These are phyloP conservation scores for Fennellomyces sp. DNA, from an alignment of 371 early-diverging fungal genomes.

Conservation along the genomic window DNA sequence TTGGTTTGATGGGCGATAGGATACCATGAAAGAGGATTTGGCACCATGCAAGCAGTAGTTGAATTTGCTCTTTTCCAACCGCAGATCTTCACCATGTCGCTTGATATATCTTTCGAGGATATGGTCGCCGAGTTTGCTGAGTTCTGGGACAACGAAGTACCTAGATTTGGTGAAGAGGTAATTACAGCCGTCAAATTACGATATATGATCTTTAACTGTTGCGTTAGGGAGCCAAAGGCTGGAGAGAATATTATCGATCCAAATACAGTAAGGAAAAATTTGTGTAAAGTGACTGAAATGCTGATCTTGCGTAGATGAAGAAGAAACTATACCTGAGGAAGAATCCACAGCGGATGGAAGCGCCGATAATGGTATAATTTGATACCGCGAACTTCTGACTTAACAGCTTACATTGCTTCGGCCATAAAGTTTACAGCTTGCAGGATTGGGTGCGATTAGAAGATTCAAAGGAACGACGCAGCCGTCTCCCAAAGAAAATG, in stretches of 20 bases:
- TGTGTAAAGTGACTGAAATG: not conserved
- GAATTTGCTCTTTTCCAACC: conserved; percentile 77
- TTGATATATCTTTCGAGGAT: conserved; percentile 35
- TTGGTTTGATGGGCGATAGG: too few species aligned
- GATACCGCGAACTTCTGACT: not conserved
- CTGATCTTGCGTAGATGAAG: not conserved
- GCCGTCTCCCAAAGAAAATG: conserved; percentile 35
- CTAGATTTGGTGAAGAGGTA: conserved; percentile 79
- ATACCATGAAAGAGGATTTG: conserved; percentile 74
- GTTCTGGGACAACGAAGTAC: conserved; percentile 81
- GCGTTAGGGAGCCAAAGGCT: conserved; percentile 58
- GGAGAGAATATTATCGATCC: conserved; percentile 38
- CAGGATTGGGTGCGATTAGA: conserved; percentile 26
- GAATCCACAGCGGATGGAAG: conserved; percentile 13
- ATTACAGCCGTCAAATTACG: too few species aligned
- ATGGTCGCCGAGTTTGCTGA: conserved; percentile 62
- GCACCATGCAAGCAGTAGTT: conserved; percentile 68
- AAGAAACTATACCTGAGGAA: not conserved
- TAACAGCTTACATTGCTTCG: not conserved
- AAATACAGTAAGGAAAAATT: conserved; percentile 18
- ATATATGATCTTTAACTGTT: not conserved
- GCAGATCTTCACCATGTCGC: conserved; percentile 16
- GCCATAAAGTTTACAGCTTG: conserved; percentile 12
- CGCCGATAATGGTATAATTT: not conserved
- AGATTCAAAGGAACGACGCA: conserved; percentile 15